Evolutionary conservation across 108 stramenopile genomes (phyloP).

Genomic region (Nitzschia palea): DNA sequence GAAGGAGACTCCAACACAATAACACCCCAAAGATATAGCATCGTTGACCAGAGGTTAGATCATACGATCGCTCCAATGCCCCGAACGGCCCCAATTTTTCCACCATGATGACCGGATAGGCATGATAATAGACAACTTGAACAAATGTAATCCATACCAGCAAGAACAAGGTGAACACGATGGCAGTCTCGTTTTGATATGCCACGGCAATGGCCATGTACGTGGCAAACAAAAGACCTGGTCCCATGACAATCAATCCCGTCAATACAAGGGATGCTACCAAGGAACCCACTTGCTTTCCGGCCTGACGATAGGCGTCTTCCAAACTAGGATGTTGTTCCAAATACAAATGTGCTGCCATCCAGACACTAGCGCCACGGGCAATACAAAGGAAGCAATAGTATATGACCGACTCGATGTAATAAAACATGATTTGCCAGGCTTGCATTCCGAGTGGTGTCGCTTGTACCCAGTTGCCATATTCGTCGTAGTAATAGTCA

Average conservation of each 20-base stretch:
- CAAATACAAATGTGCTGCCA: constrained; percentile 14
- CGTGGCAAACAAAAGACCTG: not conserved
- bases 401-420: not conserved
- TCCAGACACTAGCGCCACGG: constrained; percentile 6
- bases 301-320: not conserved
- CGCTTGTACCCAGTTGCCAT: not conserved
- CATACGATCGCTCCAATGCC: constrained; percentile 14
- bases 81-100: constrained; percentile 13
- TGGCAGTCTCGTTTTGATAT: not conserved
- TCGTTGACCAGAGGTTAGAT: constrained; percentile 2
- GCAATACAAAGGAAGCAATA: constrained; percentile 15
- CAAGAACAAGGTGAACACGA: not conserved
- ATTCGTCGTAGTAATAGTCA: not conserved
- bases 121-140: not conserved
- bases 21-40: constrained; percentile 7
- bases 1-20: not conserved
- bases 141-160: not conserved
- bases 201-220: not conserved
- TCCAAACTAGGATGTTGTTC: not conserved
- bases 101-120: constrained; percentile 20
- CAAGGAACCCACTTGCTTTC: not conserved
- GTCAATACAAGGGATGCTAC: not conserved
- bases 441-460: not conserved
- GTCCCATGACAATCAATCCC: not conserved
- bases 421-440: not conserved